Base-by-base conservation (phyloP, 2,329 filamentous ascomycete genomes). In the Madurella mycetomatis region DNA sequence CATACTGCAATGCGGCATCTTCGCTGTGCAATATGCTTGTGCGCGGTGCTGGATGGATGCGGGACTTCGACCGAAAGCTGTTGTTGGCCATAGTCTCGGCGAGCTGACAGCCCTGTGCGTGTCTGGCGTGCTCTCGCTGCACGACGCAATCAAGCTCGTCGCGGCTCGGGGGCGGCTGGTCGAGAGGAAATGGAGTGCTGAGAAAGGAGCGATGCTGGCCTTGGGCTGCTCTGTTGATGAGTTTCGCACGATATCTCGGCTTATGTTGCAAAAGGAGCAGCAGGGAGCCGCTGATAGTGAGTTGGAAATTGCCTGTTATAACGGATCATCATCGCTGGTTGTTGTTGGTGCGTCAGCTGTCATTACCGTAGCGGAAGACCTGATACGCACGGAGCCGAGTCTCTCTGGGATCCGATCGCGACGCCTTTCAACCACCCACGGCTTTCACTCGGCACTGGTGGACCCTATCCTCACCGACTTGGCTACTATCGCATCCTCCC, bases 31-130 rank as follows among this genome's bases (percentile, higher is more conserved):
- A 60, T 73, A 72, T 47, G 57, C 72, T 0, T 67, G 47, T 5
- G 69, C 70, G 0, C 59, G 56, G 49, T 54, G 54, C 37, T 73
- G 71, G 72, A 69, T 73, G 0, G 70, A 72, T 43, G 66, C 60
- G 12, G 72, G 73, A 1, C 17, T 72, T 4, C 19, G 56, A 18
- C 56, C 58, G 1, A 56, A 31, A 1, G 65, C 64, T 1, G 60
- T 72, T 0, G 65, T 75, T 0, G 74, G 73, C 2, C 72, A 76
- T 55, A 72, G 68, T 54, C 72, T 75, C 19, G 75, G 75, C 2
- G 68, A 76, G 60, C 61, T 76, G 5, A 70, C 69, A 0, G 72
- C 72, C 0, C 61, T 74, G 0, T 71, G 69, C 50, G 54, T 75
- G 0, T 62, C 71, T 0, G 67, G 68, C 0, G 58, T 61, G 0